A percentile compares a stretch with the other conserved stretches of the same genome.
phyloP scores from a whole-genome alignment of 2,329 filamentous ascomycete species.

The Alternaria gaisen region DNA sequence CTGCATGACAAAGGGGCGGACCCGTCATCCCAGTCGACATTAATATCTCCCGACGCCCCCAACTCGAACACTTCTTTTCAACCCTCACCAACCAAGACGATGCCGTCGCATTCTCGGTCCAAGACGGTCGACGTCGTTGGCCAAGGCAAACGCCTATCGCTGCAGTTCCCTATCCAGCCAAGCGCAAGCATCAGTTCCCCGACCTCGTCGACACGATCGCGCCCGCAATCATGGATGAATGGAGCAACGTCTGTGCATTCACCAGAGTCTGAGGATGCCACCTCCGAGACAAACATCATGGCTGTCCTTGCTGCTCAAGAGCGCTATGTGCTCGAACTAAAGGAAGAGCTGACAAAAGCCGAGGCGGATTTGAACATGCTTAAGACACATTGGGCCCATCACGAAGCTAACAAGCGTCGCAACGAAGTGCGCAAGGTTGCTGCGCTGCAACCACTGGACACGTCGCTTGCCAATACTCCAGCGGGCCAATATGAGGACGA shows the following conservation, averaged over 20 bases:
- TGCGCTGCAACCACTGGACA: slow-evolving; percentile 66
- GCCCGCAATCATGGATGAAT: slow-evolving; percentile 52
- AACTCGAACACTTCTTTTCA: slow-evolving; percentile 23
- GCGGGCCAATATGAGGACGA: slow-evolving; percentile 52
- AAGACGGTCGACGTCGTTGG: slow-evolving; percentile 45
- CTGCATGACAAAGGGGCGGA: slow-evolving; percentile 37
- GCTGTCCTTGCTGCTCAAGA: slow-evolving; percentile 93
- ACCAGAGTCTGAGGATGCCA: slow-evolving; percentile 30
- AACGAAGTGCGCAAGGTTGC: slow-evolving; percentile 65
- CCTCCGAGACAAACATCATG: slow-evolving; percentile 66
- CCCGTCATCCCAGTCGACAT: slow-evolving; percentile 24
- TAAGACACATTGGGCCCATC: slow-evolving; percentile 83
- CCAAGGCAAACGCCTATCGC: slow-evolving; percentile 57
- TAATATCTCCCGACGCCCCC: slow-evolving; percentile 21
- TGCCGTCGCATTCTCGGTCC: slow-evolving; percentile 45
- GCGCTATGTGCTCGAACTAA: slow-evolving; percentile 85
- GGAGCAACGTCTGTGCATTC: slow-evolving; percentile 40
- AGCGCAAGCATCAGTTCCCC: slow-evolving; percentile 45
- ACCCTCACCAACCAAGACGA: slow-evolving; percentile 24
- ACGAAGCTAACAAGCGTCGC: slow-evolving; percentile 80
- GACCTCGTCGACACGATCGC: slow-evolving; percentile 43
- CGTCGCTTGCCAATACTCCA: slow-evolving; percentile 45
- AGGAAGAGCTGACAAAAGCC: slow-evolving; percentile 85
- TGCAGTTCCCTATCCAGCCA: slow-evolving; percentile 60
- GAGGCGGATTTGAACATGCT: slow-evolving; percentile 78